A percentile compares a stretch with the other conserved stretches of the same genome.
Conservation (phyloP, 495 filamentous ascomycete species). For the Sphaerosporella brunnea region DNA sequence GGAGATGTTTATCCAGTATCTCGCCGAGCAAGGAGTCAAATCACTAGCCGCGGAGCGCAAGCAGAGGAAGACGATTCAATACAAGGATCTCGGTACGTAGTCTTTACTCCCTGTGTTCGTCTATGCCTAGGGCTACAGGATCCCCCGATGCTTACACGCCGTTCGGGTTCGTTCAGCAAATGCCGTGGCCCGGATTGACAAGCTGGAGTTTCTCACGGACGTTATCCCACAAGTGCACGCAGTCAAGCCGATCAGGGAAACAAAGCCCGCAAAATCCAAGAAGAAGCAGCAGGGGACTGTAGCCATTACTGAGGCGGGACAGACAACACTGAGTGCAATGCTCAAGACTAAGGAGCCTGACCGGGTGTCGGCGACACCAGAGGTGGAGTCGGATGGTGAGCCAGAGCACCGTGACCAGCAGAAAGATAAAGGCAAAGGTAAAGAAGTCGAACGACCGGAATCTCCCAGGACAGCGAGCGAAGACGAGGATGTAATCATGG, state of each 20-base stretch:
- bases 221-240: slow-evolving; percentile 42
- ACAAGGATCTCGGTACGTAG: slow-evolving; percentile 67
- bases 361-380: background rate
- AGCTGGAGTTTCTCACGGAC: slow-evolving; percentile 87
- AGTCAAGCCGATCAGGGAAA: background rate
- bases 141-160: background rate
- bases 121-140: too few relatives aligned
- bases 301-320: background rate
- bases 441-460: background rate
- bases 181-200: slow-evolving; percentile 74
- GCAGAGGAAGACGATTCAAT: slow-evolving; percentile 84
- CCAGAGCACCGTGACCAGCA: background rate
- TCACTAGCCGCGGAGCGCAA: slow-evolving; percentile 81
- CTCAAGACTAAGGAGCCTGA: background rate
- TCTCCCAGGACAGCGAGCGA: too few relatives aligned
- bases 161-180: slow-evolving; percentile 37
- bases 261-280: slow-evolving; percentile 3
- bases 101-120: background rate
- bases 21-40: slow-evolving; percentile 68
- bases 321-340: background rate
- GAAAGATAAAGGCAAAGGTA: background rate
- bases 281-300: too few relatives aligned
- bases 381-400: background rate
- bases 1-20: slow-evolving; percentile 93
- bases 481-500: background rate